phyloP scores from a whole-genome alignment of 331 rosid species.

The Acacia concinna region DNA sequence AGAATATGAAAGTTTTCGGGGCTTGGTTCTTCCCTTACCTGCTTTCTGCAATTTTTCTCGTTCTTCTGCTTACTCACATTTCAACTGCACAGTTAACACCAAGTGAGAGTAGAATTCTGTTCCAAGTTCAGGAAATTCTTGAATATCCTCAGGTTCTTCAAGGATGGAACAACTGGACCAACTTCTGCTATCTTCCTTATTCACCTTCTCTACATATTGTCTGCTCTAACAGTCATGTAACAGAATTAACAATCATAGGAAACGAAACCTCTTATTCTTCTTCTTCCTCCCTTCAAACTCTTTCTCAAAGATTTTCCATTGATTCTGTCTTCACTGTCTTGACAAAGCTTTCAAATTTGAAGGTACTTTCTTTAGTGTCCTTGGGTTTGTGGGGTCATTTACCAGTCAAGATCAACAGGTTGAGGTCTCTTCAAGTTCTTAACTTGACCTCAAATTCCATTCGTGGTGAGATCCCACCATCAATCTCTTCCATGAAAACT shows the following conservation, averaged over 20 bases:
- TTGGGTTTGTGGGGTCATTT: conserved; percentile 92
- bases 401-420: conserved; percentile 66
- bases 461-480: conserved; percentile 59
- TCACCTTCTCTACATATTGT: conserved; percentile 64
- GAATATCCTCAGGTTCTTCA: conserved; percentile 75
- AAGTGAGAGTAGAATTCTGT: conserved; percentile 56
- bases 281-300: too few species aligned
- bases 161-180: conserved; percentile 83
- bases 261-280: conserved; percentile 48
- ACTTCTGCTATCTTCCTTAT: conserved; percentile 73
- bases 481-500: conserved; percentile 47
- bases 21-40: conserved; percentile 40
- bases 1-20: conserved; percentile 51
- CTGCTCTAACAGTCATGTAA: conserved; percentile 57
- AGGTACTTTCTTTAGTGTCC: conserved; percentile 58
- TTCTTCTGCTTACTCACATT: conserved; percentile 39
- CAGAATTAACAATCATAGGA: conserved; percentile 67
- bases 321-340: conserved; percentile 68
- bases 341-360: conserved; percentile 79
- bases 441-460: conserved; percentile 83
- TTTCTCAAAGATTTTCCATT: conserved; percentile 65
- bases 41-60: conserved; percentile 38
- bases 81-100: conserved; percentile 53
- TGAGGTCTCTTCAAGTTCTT: conserved; percentile 58
- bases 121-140: conserved; percentile 69